Conservation (phyloP, 176 grass and related monocot genomes). For the Hordeum vulgare region MorexV3_pseudomolecules_assembly NC_058523.1:109133307-109133806, state of each 20-base stretch:
- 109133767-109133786: neutral
- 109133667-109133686: too few species aligned
- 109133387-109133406: neutral
- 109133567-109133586: slow-evolving; percentile 28
- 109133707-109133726: too few species aligned
- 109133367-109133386: neutral
- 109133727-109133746: too few species aligned
- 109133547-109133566: slow-evolving; percentile 64
- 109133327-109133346: too few species aligned
- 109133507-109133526: slow-evolving; percentile 43
- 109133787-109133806: too few species aligned
- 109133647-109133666: too few species aligned
- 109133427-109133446: slow-evolving; percentile 47
- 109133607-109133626: neutral
- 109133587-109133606: neutral
- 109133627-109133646: too few species aligned
- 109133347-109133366: too few species aligned
- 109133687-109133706: too few species aligned
- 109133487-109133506: neutral
- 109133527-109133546: slow-evolving; percentile 49
- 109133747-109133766: neutral
- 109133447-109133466: neutral
- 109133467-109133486: too few species aligned
- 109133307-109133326: too few species aligned
- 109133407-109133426: slow-evolving; percentile 18